Evolutionary conservation across 1,284 basidiomycete genomes (phyloP), one percentile per base, ranked within the genome.

Genomic region (Marasmius tenuissimus): DNA sequence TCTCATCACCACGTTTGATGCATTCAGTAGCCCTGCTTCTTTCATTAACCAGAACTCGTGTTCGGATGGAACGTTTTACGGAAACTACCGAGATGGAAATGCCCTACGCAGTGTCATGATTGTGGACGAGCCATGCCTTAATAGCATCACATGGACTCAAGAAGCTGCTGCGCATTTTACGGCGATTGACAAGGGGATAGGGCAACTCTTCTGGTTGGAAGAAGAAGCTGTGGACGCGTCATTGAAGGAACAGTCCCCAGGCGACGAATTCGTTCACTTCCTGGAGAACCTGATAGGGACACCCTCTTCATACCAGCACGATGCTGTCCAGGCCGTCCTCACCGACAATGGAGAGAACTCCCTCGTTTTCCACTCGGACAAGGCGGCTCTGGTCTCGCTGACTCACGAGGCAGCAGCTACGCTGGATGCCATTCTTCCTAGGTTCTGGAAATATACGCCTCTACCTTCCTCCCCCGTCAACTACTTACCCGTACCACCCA

Each of bases 191-290:
- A 65, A 66, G 50, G 66, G 71, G 53, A 69, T 70, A 18, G 66
- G 72, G 34, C 79, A 82, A 64, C 80, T 90, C 37, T 81, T 88
- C 7, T 90, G 88, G 88, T 65, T 90, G 9, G 81, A 87, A 63
- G 79, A 85, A 61, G 73, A 79, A 42, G 77, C 79, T 4, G 70
- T 88, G 40, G 86, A 88, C 47, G 62, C 68, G 11, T 64, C 73
- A 22, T 68, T 85, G 42, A 69, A 76, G 62, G 68, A 70, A 16
- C 53, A 68, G 22, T 66, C 70, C 34, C 66, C 69, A 45, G 60
- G 65, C n/a, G 61, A 66, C 39, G 70, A 75, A 50, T 72, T 81
- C 22, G 69, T 73, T 39, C 64, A 63, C n/a, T 77, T 79, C 66
- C 63, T 74, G 47, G 63, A 65, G 11, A 68, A 70, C 66, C 65